These are phyloP conservation scores for Phytophthora podocarpi DNA, from an alignment of 352 stramenopile species.

Conservation along the genomic window DNA sequence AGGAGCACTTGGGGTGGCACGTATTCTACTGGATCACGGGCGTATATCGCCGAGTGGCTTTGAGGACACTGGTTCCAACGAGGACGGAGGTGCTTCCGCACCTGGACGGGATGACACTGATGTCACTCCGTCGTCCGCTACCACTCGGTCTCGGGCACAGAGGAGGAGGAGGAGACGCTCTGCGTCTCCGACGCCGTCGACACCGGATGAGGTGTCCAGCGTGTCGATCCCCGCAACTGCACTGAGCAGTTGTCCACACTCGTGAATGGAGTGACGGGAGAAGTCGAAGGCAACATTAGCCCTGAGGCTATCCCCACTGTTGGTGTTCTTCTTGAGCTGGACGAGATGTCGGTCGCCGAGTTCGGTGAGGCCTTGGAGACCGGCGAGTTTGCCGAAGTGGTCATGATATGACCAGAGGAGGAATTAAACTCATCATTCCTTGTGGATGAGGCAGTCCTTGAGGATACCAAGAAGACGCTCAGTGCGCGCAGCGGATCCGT, in stretches of 20 bases:
- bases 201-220: no score
- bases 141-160: background rate
- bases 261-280: background rate
- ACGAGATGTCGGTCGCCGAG: background rate
- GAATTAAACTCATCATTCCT: constrained; percentile 1
- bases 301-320: background rate
- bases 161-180: background rate
- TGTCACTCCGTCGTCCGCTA: background rate
- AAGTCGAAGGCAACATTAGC: background rate
- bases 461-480: background rate
- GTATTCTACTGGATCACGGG: no score
- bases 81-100: no score
- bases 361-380: background rate
- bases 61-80: no score
- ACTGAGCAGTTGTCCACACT: background rate
- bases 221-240: no score
- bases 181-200: background rate
- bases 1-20: no score
- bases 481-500: constrained; percentile 5
- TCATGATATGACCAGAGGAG: background rate
- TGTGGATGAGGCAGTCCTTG: constrained; percentile 6
- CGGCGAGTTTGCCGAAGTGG: background rate
- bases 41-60: no score
- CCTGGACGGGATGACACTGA: background rate
- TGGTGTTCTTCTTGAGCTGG: background rate